Conservation (phyloP, 148 eudicot species). For the Spergularia bocconei region DNA sequence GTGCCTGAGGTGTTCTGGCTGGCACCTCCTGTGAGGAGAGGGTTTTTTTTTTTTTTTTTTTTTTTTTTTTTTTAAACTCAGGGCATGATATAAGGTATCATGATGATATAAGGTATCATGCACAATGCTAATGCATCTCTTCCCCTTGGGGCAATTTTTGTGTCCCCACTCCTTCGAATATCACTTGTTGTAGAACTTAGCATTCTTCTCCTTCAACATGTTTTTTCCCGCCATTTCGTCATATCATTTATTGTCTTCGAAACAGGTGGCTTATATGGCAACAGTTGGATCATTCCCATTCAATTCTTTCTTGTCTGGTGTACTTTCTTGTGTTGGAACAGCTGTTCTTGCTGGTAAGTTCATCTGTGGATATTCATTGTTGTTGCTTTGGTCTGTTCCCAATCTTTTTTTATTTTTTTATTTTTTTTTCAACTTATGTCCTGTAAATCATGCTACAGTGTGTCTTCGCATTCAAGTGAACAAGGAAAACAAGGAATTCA, state of each 20-base stretch:
- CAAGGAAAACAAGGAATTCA: conserved; percentile 97
- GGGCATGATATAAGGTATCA: too few relatives aligned
- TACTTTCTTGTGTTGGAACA: conserved; percentile 94
- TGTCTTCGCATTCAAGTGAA: conserved; percentile 96
- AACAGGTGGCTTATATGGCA: conserved; percentile 90
- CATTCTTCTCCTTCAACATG: not conserved
- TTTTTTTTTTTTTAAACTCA: too few relatives aligned
- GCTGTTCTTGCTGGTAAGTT: conserved; percentile 96
- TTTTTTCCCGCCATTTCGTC: not conserved
- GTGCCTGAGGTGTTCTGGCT: too few relatives aligned
- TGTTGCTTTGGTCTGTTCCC: conserved; percentile 4
- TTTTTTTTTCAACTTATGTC: not conserved
- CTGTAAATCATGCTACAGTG: conserved; percentile 35
- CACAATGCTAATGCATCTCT: too few relatives aligned
- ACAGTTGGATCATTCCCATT: conserved; percentile 94
- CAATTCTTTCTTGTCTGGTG: conserved; percentile 94
- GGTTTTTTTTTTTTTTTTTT: too few relatives aligned
- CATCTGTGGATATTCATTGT: conserved; percentile 7
- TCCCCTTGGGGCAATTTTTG: too few relatives aligned
- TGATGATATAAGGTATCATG: too few relatives aligned
- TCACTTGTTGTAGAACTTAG: not conserved
- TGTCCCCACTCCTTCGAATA: too few relatives aligned
- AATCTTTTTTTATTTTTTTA: not conserved
- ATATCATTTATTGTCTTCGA: conserved; percentile 14
- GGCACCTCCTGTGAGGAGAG: too few relatives aligned